Conservation (phyloP, 73 alveolate species). For the Effrenium voratum region DNA sequence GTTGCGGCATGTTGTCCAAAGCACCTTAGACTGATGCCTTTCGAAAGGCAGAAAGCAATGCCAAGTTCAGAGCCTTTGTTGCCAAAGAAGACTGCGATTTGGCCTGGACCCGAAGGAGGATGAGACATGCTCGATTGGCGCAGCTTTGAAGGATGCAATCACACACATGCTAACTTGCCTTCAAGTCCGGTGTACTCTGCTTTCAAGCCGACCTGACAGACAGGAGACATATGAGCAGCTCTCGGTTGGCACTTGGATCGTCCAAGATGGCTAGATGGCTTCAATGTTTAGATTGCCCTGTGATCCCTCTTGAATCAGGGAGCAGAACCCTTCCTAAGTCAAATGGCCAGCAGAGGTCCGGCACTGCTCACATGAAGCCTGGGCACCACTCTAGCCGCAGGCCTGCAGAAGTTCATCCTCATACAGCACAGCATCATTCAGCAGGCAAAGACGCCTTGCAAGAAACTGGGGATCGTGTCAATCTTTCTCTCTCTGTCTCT, state of each 20-base stretch:
- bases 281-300: too few species aligned
- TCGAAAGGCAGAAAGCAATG: not conserved
- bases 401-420: conserved; percentile 53
- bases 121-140: not conserved
- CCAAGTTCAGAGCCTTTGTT: conserved; percentile 37
- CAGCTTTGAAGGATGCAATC: not conserved
- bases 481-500: not conserved
- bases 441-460: conserved; percentile 68
- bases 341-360: too few species aligned
- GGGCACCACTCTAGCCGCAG: too few species aligned
- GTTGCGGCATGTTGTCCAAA: too few species aligned
- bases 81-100: conserved; percentile 51
- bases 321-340: too few species aligned
- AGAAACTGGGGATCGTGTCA: not conserved
- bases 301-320: too few species aligned
- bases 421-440: conserved; percentile 49
- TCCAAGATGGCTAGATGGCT: too few species aligned
- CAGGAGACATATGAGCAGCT: not conserved
- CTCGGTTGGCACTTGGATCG: too few species aligned
- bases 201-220: conserved; percentile 47
- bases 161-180: not conserved
- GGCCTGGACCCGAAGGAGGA: not conserved
- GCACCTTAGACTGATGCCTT: too few species aligned
- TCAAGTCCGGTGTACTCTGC: conserved; percentile 79
- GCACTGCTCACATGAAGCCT: too few species aligned